Conservation (phyloP, 2,329 filamentous ascomycete genomes). For the Ceratocystis smalleyi region DNA sequence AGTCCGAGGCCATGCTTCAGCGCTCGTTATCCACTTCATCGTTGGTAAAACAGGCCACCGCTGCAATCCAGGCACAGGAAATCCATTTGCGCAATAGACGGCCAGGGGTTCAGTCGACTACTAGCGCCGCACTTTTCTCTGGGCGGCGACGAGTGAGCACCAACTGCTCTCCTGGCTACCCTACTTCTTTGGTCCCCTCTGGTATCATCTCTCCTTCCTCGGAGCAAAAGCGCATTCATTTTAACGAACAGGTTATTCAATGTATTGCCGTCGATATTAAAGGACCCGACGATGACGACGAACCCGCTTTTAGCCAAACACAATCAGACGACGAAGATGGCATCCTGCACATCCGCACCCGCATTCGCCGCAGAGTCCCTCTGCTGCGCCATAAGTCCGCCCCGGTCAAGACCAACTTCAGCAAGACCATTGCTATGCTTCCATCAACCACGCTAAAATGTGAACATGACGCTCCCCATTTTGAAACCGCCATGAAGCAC, state of each 20-base stretch:
- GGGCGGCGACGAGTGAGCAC: slow-evolving; percentile 9
- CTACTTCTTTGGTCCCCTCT: slow-evolving; percentile 52
- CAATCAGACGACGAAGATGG: slow-evolving; percentile 50
- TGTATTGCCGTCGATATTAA: slow-evolving; percentile 88
- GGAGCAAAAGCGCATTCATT: slow-evolving; percentile 78
- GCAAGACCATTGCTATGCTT: slow-evolving; percentile 75
- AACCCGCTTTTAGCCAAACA: neutral
- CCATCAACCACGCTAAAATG: slow-evolving; percentile 81
- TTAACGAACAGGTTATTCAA: slow-evolving; percentile 89
- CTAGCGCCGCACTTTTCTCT: slow-evolving; percentile 53
- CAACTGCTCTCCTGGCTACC: slow-evolving; percentile 20
- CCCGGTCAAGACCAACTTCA: slow-evolving; percentile 35
- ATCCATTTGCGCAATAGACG: slow-evolving; percentile 37
- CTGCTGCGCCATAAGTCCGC: slow-evolving; percentile 32
- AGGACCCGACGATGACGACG: slow-evolving; percentile 50
- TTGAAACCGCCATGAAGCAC: slow-evolving; percentile 46
- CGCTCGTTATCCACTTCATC: slow-evolving; percentile 77
- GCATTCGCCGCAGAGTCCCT: slow-evolving; percentile 36
- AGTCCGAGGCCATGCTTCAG: slow-evolving; percentile 90
- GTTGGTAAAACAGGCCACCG: slow-evolving; percentile 74
- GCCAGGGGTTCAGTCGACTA: slow-evolving; percentile 32
- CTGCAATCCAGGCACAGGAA: slow-evolving; percentile 70
- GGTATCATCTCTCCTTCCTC: slow-evolving; percentile 47
- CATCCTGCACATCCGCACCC: slow-evolving; percentile 56
- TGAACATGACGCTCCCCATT: slow-evolving; percentile 58